These are phyloP conservation scores for Penicillium fimorum DNA, from an alignment of 495 filamentous ascomycete species.

Conservation along the genomic window DNA sequence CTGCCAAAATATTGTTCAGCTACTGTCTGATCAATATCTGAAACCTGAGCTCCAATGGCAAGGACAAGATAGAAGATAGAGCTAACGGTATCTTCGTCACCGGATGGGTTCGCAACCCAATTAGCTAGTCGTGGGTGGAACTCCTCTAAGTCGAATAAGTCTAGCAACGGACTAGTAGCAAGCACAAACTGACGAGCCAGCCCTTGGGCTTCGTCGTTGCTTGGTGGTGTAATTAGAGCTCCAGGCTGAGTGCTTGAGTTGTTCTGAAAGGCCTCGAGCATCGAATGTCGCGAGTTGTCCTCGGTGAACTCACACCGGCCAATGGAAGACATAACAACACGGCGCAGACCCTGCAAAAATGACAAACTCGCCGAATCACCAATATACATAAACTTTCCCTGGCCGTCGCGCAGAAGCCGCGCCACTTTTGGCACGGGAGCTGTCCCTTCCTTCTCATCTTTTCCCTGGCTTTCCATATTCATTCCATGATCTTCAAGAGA, in stretches of 20 bases:
- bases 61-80: constrained; percentile 59
- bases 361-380: constrained; percentile 72
- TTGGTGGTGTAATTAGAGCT: constrained; percentile 30
- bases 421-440: constrained; percentile 47
- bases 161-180: constrained; percentile 41
- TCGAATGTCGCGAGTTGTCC: constrained; percentile 66
- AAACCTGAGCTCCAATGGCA: constrained; percentile 58
- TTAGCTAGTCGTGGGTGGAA: constrained; percentile 37
- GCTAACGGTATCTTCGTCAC: constrained; percentile 46
- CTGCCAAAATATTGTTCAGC: constrained; percentile 56
- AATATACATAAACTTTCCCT: constrained; percentile 62
- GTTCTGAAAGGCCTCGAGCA: constrained; percentile 57
- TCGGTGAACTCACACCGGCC: constrained; percentile 66
- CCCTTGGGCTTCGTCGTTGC: constrained; percentile 38
- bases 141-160: constrained; percentile 40
- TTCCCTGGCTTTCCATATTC: constrained; percentile 34
- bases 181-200: constrained; percentile 42
- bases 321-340: constrained; percentile 66
- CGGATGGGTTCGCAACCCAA: constrained; percentile 43
- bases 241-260: constrained; percentile 36
- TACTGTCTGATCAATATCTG: constrained; percentile 41
- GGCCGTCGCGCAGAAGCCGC: constrained; percentile 54
- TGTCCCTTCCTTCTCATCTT: constrained; percentile 39
- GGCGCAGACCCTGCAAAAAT: constrained; percentile 68
- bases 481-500: constrained; percentile 40